Evolutionary conservation across 2,329 filamentous ascomycete species (phyloP).

Genomic region (Penicillium brevicompactum): DNA sequence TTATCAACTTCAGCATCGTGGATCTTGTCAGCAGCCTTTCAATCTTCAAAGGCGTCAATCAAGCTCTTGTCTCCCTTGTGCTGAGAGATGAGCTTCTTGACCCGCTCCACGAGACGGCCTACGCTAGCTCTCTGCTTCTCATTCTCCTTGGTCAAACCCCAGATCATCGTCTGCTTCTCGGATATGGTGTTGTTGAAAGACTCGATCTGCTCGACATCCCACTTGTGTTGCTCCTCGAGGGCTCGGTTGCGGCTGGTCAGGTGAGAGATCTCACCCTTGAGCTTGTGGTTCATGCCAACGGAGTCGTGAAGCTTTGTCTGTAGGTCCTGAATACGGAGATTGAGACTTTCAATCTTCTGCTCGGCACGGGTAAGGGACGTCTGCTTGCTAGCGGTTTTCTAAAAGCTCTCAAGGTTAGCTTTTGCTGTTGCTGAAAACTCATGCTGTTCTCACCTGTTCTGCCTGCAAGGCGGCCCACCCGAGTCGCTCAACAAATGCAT

Average conservation of each 20-base stretch:
- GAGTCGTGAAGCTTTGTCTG: not conserved
- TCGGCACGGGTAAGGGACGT: not conserved
- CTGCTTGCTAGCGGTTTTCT: not conserved
- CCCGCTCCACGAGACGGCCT: not conserved
- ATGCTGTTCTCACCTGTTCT: not conserved
- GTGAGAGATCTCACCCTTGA: not conserved
- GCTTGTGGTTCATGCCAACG: not conserved
- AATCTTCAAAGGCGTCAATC: not conserved
- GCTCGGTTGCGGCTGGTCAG: not conserved
- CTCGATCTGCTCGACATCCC: not conserved
- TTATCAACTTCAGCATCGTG: not conserved
- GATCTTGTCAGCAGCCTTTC: not conserved
- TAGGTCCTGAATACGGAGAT: not conserved
- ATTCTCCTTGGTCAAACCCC: not conserved
- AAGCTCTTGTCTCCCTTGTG: not conserved
- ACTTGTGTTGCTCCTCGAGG: not conserved
- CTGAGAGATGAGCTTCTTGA: not conserved
- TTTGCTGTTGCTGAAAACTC: not conserved
- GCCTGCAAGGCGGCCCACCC: conserved; percentile 1
- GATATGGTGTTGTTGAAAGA: not conserved
- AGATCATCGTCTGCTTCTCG: not conserved
- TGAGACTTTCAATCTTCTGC: not conserved
- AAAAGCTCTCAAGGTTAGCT: not conserved
- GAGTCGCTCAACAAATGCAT: conserved; percentile 4
- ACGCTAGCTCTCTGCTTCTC: not conserved